These are phyloP conservation scores for Aspergillus sp. DNA, from an alignment of 2,329 filamentous ascomycete genomes.

Conservation along the genomic window DNA sequence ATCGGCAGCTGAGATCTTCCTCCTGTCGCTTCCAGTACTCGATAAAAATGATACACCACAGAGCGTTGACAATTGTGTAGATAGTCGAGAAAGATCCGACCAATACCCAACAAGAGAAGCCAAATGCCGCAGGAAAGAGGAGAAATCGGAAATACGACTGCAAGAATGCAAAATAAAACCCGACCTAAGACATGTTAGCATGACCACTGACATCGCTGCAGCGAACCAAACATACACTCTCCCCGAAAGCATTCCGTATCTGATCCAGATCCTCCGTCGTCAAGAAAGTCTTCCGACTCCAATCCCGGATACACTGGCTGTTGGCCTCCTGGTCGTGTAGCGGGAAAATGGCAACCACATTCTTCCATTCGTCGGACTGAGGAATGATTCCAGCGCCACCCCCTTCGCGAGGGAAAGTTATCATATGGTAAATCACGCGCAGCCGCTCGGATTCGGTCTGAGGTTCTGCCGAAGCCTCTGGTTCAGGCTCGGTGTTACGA, in stretches of 20 bases:
- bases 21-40: conserved; percentile 98
- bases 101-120: conserved; percentile 74
- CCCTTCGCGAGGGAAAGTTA: conserved; percentile 69
- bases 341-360: conserved; percentile 73
- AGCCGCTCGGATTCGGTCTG: conserved; percentile 86
- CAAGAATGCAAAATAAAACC: conserved; percentile 93
- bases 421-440: conserved; percentile 80
- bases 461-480: conserved; percentile 70
- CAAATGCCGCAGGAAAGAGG: conserved; percentile 75
- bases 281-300: conserved; percentile 55
- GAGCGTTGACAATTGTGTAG: conserved; percentile 73
- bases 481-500: conserved; percentile 71
- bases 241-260: conserved; percentile 75
- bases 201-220: background rate
- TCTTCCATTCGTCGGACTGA: conserved; percentile 66
- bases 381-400: conserved; percentile 78
- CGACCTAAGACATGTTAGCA: conserved; percentile 54
- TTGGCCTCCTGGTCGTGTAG: conserved; percentile 78
- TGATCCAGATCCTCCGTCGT: conserved; percentile 66
- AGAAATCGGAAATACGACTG: conserved; percentile 92
- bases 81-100: conserved; percentile 80
- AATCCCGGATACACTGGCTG: conserved; percentile 70
- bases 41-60: conserved; percentile 88
- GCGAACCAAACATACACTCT: conserved; percentile 39
- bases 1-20: conserved; percentile 79